Base-by-base conservation (phyloP, 2,329 filamentous ascomycete species). In the Furcasterigmium sp. region DNA sequence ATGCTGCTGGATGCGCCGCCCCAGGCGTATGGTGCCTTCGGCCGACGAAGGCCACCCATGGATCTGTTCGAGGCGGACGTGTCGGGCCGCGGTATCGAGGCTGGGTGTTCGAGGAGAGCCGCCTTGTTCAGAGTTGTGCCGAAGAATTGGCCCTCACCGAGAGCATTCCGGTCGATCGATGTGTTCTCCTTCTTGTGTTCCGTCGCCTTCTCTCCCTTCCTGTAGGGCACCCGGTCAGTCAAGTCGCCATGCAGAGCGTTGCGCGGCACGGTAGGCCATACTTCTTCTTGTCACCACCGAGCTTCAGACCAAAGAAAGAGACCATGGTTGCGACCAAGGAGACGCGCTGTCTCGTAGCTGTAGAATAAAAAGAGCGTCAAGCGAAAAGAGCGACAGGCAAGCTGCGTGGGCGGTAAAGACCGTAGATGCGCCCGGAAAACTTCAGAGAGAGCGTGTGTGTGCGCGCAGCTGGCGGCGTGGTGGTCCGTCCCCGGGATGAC, bases 261-360 rank as follows among this genome's bases (percentile, higher is more conserved):
- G n/a, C 20, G 32, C 26, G 17, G 17, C 21, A 30, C 14, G 8
- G 18, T 10, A 25, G 29, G 46, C 25, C 44, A 21, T 35, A 72
- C 69, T 75, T 78, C 60, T 79, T 80, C 63, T 72, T 78, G 48
- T 75, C 73, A 51, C 68, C 67, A 39, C 75, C 73, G 46, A 79
- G 64, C 56, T 72, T 78, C 55, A 80, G 61, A 39, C 76, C 75
- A 49, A 80, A 78, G 50, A 80, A 76, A 3, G 77, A 78, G 18
- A 80, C 76, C 77, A 80, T 80, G 37, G 14, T 59, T 21, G 44
- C 39, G 44, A 17, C 17, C 5, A 8, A 9, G n/a, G 32, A 35
- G n/a, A 35, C 32, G 23, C 11, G 23, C 23, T 26, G 23, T 26
- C 23, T 26, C 23, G n/a, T 26, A 26, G 23, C 15, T 15, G 32